Percentiles rank a stretch among this genome's conserved stretches.
These are phyloP conservation scores for Phytophthora sp. DNA, from an alignment of 352 stramenopile species.

Conservation along the genomic window DNA sequence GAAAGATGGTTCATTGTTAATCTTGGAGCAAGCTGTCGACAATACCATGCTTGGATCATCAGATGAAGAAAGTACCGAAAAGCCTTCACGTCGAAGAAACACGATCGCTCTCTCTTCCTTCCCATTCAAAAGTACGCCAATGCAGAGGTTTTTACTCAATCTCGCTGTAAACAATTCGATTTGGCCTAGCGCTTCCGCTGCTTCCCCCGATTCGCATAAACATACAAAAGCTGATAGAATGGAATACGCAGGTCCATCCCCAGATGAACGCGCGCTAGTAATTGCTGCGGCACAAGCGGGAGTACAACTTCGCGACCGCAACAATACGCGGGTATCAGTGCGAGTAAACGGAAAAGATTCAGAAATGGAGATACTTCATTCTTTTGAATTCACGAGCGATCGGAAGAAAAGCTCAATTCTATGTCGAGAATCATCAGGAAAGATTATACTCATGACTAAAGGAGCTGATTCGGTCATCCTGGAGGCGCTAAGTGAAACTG, in stretches of 20 bases:
- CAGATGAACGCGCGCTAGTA: conserved; percentile 78
- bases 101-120: background rate
- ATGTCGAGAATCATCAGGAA: conserved; percentile 38
- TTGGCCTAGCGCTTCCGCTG: conserved; percentile 29
- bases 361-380: conserved; percentile 54
- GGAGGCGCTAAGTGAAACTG: conserved; percentile 34
- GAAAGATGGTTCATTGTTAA: conserved; percentile 25
- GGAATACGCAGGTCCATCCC: conserved; percentile 82
- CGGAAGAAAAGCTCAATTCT: conserved; percentile 75
- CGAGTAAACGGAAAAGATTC: conserved; percentile 33
- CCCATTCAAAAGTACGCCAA: conserved; percentile 22
- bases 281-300: conserved; percentile 53
- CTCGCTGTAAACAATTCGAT: conserved; percentile 69
- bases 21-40: conserved; percentile 23
- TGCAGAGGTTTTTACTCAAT: conserved; percentile 57
- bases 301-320: conserved; percentile 40
- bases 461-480: conserved; percentile 91
- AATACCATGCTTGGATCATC: conserved; percentile 4
- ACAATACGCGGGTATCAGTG: conserved; percentile 39
- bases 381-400: conserved; percentile 70
- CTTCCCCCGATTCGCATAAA: background rate
- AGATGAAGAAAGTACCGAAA: conserved; percentile 1
- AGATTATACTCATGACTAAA: conserved; percentile 70
- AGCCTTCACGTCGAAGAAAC: conserved; percentile 14
- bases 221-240: conserved; percentile 6